Conservation (phyloP, 2,329 filamentous ascomycete species). For the Alternaria viburni region DNA sequence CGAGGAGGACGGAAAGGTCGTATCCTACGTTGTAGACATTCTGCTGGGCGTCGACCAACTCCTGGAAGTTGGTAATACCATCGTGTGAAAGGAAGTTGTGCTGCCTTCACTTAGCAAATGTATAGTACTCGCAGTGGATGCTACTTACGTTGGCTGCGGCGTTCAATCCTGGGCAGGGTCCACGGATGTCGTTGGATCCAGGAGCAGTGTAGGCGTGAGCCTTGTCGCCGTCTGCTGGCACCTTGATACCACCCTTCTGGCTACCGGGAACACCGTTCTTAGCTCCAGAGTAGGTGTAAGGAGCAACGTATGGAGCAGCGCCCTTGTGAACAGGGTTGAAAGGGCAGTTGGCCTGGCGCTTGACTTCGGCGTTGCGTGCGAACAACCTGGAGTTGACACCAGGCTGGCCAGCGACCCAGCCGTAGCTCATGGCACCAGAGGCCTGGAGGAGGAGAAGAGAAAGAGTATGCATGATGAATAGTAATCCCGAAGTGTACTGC, state of each 20-base stretch:
- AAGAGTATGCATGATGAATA: constrained; percentile 20
- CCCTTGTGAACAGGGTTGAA: constrained; percentile 33
- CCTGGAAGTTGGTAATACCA: constrained; percentile 51
- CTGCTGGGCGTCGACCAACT: constrained; percentile 55
- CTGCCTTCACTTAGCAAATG: neutral
- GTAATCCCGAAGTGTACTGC: neutral
- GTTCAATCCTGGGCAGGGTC: constrained; percentile 53
- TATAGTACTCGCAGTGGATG: neutral
- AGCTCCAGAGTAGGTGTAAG: constrained; percentile 52
- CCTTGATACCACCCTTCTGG: constrained; percentile 52
- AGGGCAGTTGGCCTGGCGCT: constrained; percentile 26
- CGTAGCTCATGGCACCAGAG: constrained; percentile 21
- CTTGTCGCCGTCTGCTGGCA: constrained; percentile 51
- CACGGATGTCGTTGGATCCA: constrained; percentile 30
- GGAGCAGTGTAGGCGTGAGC: constrained; percentile 32
- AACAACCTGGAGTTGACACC: constrained; percentile 27
- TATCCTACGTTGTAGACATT: constrained; percentile 56
- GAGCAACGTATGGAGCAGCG: constrained; percentile 22
- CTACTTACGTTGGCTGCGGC: constrained; percentile 47
- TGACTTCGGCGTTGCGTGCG: constrained; percentile 11
- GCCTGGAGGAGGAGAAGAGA: constrained; percentile 25
- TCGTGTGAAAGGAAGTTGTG: constrained; percentile 51
- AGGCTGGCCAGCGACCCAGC: constrained; percentile 26
- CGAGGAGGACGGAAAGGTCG: constrained; percentile 50
- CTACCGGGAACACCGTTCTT: constrained; percentile 52